Conservation (phyloP, 2,329 filamentous ascomycete species). For the Fusarium newnesense region DNA sequence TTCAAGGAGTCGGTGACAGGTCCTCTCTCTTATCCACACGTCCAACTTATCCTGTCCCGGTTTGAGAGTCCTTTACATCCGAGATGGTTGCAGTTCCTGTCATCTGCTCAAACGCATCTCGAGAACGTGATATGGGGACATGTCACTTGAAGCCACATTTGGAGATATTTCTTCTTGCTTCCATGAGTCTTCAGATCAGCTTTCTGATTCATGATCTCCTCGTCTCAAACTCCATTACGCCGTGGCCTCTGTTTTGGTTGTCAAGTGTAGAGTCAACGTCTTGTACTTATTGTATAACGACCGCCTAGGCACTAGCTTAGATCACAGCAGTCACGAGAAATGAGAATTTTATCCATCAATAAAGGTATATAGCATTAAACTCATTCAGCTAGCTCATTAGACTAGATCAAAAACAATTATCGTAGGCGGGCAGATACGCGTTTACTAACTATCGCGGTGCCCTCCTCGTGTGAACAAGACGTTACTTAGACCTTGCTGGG, state of each 20-base stretch:
- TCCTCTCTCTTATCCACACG: background rate
- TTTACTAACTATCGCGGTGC: background rate
- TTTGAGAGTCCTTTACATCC: background rate
- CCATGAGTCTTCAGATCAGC: no score
- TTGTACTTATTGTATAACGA: fast-evolving
- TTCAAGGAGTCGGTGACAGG: background rate
- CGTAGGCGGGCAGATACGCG: no score
- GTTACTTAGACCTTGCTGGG: constrained; percentile 3
- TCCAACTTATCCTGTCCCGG: background rate
- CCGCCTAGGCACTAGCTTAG: fast-evolving
- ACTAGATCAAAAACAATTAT: background rate
- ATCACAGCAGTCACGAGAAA: background rate
- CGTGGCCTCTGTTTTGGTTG: background rate
- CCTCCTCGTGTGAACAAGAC: background rate
- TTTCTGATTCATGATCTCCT: background rate
- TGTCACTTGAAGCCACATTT: background rate
- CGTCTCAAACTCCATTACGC: fast-evolving
- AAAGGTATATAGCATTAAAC: constrained; percentile 5
- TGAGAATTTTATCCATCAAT: background rate
- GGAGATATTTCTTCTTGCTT: background rate
- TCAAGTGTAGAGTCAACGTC: fast-evolving
- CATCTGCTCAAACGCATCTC: background rate
- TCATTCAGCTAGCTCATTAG: background rate
- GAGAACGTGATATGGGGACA: background rate
- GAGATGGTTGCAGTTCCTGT: background rate